Conservation (phyloP, 495 filamentous ascomycete genomes). For the Penicillium coprophilum region DNA sequence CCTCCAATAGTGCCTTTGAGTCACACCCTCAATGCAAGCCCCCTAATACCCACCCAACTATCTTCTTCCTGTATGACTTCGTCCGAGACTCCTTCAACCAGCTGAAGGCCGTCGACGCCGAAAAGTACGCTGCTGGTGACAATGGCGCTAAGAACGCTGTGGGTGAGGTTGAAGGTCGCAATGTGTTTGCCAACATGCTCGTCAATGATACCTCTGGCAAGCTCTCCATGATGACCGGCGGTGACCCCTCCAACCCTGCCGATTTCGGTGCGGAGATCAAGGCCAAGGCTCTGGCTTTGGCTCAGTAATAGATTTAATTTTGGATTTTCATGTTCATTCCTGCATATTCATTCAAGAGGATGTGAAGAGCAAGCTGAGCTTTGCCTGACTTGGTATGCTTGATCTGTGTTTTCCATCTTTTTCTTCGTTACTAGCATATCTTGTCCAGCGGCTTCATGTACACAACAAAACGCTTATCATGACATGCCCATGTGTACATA, state of each 20-base stretch:
- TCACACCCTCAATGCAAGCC: conserved; percentile 33
- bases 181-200: conserved; percentile 29
- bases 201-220: conserved; percentile 31
- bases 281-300: conserved; percentile 20
- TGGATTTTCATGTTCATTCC: not conserved
- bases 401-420: not conserved
- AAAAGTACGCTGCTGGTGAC: conserved; percentile 29
- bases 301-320: not conserved
- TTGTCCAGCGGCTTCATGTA: not conserved
- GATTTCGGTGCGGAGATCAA: conserved; percentile 34
- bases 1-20: conserved; percentile 28
- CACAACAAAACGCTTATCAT: not conserved
- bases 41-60: conserved; percentile 31
- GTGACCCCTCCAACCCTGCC: conserved; percentile 23
- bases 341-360: not conserved
- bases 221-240: conserved; percentile 25
- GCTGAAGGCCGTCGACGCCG: conserved; percentile 28
- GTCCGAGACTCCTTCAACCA: conserved; percentile 31
- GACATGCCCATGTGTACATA: not conserved
- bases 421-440: not conserved
- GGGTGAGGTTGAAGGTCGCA: conserved; percentile 31
- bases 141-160: conserved; percentile 11
- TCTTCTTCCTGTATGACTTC: conserved; percentile 38
- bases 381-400: not conserved
- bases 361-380: not conserved